Conservation (phyloP, 352 stramenopile genomes). For the Phytopythium mirpurense region DNA sequence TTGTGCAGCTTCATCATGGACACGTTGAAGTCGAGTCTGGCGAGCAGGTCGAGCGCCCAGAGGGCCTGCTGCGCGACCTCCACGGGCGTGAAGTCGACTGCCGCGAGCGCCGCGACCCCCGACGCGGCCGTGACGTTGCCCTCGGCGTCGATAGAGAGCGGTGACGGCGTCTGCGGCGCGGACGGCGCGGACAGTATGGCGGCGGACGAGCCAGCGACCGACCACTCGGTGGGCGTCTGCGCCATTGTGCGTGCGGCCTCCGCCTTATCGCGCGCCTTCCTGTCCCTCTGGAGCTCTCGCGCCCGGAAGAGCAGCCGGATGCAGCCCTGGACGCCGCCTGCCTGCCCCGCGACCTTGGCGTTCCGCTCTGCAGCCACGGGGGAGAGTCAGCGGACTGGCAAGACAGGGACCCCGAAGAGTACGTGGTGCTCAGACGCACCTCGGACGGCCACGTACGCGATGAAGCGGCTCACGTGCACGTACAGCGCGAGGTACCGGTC, state of each 20-base stretch:
- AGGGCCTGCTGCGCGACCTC: constrained; percentile 64
- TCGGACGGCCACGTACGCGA: constrained; percentile 50
- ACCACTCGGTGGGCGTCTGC: constrained; percentile 16
- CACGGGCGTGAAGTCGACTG: constrained; percentile 57
- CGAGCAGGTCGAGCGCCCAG: constrained; percentile 70
- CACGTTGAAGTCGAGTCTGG: constrained; percentile 61
- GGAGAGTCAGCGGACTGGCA: too few relatives aligned
- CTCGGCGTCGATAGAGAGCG: constrained; percentile 12
- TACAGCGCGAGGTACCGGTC: constrained; percentile 50
- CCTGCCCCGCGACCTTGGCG: constrained; percentile 52
- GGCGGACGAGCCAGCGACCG: background rate
- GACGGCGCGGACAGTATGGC: background rate
- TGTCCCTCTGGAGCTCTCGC: constrained; percentile 49
- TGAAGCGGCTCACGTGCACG: constrained; percentile 55
- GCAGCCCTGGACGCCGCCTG: constrained; percentile 51
- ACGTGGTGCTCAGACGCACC: too few relatives aligned
- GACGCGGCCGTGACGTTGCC: constrained; percentile 14
- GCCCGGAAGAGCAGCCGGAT: constrained; percentile 58
- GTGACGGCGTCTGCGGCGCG: constrained; percentile 16
- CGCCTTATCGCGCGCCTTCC: constrained; percentile 30
- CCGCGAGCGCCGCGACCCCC: constrained; percentile 35
- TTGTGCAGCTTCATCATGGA: constrained; percentile 66
- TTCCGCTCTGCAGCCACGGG: constrained; percentile 30
- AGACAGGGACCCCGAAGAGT: too few relatives aligned
- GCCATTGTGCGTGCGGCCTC: constrained; percentile 22